A percentile compares a stretch with the other conserved stretches of the same genome.
phyloP scores from a whole-genome alignment of 2,329 filamentous ascomycete species.

The Cladosporium oxysporum region DNA sequence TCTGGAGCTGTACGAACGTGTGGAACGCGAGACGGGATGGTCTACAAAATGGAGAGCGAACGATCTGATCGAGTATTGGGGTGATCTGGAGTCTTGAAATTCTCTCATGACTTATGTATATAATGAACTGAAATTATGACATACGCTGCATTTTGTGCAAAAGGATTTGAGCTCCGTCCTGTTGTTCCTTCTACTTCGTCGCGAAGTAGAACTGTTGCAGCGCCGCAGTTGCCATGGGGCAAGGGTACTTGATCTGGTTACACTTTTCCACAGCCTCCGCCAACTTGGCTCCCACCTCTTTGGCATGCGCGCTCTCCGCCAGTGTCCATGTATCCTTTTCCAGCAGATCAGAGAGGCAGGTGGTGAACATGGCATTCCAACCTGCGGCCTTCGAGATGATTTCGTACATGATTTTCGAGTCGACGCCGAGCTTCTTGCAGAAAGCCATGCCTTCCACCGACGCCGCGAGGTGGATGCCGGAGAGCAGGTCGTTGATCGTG shows the following conservation, averaged over 20 bases:
- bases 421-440: constrained; percentile 48
- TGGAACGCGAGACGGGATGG: constrained; percentile 57
- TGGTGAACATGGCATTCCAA: constrained; percentile 48
- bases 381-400: constrained; percentile 52
- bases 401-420: constrained; percentile 48
- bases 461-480: constrained; percentile 52
- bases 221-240: constrained; percentile 39
- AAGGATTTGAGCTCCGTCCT: background rate
- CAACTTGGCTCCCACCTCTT: constrained; percentile 42
- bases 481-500: constrained; percentile 44
- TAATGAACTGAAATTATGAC: background rate
- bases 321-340: constrained; percentile 39
- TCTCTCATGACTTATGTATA: background rate
- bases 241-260: constrained; percentile 34
- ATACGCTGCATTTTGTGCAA: background rate
- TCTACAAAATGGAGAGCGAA: constrained; percentile 55
- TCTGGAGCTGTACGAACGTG: constrained; percentile 50
- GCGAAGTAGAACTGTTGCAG: constrained; percentile 40
- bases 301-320: constrained; percentile 40
- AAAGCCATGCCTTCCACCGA: constrained; percentile 52
- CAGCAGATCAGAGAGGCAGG: constrained; percentile 38
- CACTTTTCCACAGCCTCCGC: constrained; percentile 46
- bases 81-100: constrained; percentile 34
- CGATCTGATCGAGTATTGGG: constrained; percentile 56
- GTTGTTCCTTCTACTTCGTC: background rate